Conservation (phyloP, 1,284 basidiomycete species). For the Malassezia cuniculi region DNA sequence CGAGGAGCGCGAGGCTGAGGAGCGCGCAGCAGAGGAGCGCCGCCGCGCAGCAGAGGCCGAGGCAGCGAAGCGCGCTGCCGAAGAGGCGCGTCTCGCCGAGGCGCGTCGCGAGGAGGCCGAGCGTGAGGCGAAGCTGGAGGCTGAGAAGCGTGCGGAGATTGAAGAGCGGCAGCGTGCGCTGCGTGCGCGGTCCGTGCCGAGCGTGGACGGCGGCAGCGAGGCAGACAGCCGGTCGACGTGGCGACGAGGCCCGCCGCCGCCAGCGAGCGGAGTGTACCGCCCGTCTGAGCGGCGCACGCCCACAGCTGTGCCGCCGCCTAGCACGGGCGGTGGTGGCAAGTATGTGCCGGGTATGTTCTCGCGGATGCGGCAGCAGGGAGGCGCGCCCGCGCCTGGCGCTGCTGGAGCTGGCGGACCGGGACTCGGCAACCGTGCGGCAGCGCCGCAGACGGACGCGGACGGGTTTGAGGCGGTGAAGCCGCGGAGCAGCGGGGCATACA, state of each 20-base stretch:
- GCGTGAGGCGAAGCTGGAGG: slow-evolving; percentile 36
- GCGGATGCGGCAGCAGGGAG: slow-evolving; percentile 9
- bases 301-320: neutral
- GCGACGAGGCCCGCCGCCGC: slow-evolving; percentile 9
- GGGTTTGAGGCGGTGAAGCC: slow-evolving; percentile 12
- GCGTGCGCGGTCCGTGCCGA: slow-evolving; percentile 25
- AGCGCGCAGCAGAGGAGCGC: slow-evolving; percentile 28
- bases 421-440: neutral
- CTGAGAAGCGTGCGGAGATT: slow-evolving; percentile 39
- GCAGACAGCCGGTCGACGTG: slow-evolving; percentile 5
- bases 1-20: slow-evolving; percentile 34
- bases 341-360: slow-evolving; percentile 14
- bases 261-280: slow-evolving; percentile 2
- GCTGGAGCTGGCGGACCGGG: neutral
- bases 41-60: slow-evolving; percentile 3
- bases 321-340: slow-evolving; percentile 2
- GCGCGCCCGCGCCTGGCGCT: neutral
- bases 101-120: slow-evolving; percentile 32
- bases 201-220: slow-evolving; percentile 5
- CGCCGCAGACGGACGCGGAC: slow-evolving; percentile 2
- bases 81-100: slow-evolving; percentile 25
- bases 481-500: no score
- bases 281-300: neutral
- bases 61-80: slow-evolving; percentile 1
- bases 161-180: slow-evolving; percentile 38